Base-by-base conservation (phyloP, 1,139 yeast genomes). In the Sugiyamaella japonica region DNA sequence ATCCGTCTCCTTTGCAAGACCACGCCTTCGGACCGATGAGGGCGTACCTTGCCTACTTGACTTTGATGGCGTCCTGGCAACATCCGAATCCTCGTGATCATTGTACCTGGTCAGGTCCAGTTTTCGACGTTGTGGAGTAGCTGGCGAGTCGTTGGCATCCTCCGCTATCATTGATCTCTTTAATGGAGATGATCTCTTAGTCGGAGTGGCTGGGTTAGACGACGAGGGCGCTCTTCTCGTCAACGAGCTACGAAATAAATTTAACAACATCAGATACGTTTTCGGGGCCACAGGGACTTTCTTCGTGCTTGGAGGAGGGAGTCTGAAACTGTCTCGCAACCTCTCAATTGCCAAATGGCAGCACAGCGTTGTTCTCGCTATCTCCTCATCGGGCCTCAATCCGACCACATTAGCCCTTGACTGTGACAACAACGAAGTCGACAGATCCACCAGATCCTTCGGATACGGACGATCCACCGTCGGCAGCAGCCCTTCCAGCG, bases 261-360 rank as follows among this genome's bases (percentile, higher is more conserved):
- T 51, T 15, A 68, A 52, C 39, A 71, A 60, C 39, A 59, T 63
- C n/a, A 53, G 38, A 44, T 63, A 69, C 9, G 60, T 60, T 17
- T 59, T 57, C 0, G 70, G 71, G 0, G 71, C 68, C 1, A 71
- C 61, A 0, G 74, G 73, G 2, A 67, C 49, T 6, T 56, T 55
- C 10, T 61, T 62, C 2, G 67, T 63, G 4, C 52, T 50, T 2
- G 70, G 67, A n/a, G 64, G 56, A 2, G 60, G 56, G 17, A 66
- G 55, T 12, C 48, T 47, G 16, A 59, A 53, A 48, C 54, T 44
- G 8, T 46, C 59, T 6, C 50, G 31, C 20, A 65, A 59, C 45
- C 56, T 52, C 51, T 70, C 72, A n/a, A 64, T 59, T 1, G 74
- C 74, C 34, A 71, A 48, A 15, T 64, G 65, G 12, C 69, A 66